Percentiles rank a stretch among this genome's conserved stretches.
These are phyloP conservation scores for Parathielavia hyrcaniae DNA, from an alignment of 495 filamentous ascomycete genomes.

Conservation along the genomic window DNA sequence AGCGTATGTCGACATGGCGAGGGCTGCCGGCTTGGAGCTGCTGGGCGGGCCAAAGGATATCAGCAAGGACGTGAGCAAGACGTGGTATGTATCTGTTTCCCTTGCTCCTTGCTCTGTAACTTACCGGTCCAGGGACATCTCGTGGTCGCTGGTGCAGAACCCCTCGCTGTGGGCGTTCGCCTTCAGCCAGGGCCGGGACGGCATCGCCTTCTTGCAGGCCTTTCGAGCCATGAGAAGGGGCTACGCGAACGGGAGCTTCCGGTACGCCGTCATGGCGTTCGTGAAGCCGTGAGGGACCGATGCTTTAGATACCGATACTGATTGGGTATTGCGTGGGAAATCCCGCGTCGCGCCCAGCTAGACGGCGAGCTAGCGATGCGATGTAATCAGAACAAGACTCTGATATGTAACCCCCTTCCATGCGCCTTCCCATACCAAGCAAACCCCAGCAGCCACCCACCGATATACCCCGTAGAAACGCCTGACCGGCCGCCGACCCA, in stretches of 20 bases:
- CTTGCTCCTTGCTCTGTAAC: neutral
- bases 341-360: neutral
- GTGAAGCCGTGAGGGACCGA: slow-evolving; percentile 31
- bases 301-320: neutral
- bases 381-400: neutral
- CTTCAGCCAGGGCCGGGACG: slow-evolving; percentile 51
- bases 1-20: slow-evolving; percentile 46
- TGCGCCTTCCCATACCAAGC: neutral
- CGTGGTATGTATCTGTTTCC: slow-evolving; percentile 43
- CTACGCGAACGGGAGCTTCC: slow-evolving; percentile 51
- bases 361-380: neutral
- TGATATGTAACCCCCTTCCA: neutral
- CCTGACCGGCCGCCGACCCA: neutral
- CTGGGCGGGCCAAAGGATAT: slow-evolving; percentile 47
- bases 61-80: slow-evolving; percentile 50
- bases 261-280: slow-evolving; percentile 53
- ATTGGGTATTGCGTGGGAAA: neutral
- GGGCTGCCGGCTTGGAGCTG: slow-evolving; percentile 40
- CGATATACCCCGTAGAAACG: too few relatives aligned
- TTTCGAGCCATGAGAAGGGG: slow-evolving; percentile 55
- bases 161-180: slow-evolving; percentile 54
- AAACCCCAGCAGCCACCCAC: too few relatives aligned
- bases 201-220: slow-evolving; percentile 52
- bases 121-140: slow-evolving; percentile 49
- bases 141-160: slow-evolving; percentile 51